These are phyloP conservation scores for Pezizomycotina sp. DNA, from an alignment of 2,329 filamentous ascomycete genomes.

Conservation along the genomic window DNA sequence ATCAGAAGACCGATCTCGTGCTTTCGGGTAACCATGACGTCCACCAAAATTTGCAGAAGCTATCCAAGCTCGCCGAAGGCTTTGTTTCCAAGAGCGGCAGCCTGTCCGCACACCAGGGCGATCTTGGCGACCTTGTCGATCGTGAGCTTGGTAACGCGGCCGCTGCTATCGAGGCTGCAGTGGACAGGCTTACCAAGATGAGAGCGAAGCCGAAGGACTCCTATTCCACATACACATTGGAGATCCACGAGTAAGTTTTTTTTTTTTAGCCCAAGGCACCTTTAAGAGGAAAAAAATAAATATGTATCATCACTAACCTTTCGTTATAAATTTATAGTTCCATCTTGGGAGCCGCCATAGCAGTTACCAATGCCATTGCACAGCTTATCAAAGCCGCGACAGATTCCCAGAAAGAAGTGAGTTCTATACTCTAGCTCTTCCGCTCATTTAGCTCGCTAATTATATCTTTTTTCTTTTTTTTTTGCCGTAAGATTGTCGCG, in stretches of 20 bases:
- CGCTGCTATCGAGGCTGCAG: slow-evolving; percentile 83
- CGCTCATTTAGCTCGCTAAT: too few relatives aligned
- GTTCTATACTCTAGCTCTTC: background rate
- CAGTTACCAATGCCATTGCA: slow-evolving; percentile 84
- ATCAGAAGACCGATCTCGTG: slow-evolving; percentile 91
- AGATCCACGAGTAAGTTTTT: slow-evolving; percentile 55
- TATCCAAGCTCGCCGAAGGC: slow-evolving; percentile 82
- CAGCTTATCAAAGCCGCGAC: slow-evolving; percentile 91
- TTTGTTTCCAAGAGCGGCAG: slow-evolving; percentile 80
- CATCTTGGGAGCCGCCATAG: slow-evolving; percentile 80
- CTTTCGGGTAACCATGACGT: slow-evolving; percentile 97
- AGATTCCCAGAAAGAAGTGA: slow-evolving; percentile 63
- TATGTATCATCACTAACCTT: background rate
- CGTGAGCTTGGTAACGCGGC: slow-evolving; percentile 82
- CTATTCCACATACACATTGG: slow-evolving; percentile 89
- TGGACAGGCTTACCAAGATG: slow-evolving; percentile 73
- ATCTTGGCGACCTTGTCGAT: slow-evolving; percentile 85
- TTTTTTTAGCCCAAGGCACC: background rate
- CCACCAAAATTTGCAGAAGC: slow-evolving; percentile 77
- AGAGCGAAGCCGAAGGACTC: slow-evolving; percentile 93
- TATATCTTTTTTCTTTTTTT: too few relatives aligned
- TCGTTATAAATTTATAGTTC: slow-evolving; percentile 31
- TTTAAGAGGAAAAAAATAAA: background rate
- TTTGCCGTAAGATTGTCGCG: slow-evolving; percentile 60
- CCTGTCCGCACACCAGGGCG: slow-evolving; percentile 59